A percentile compares a stretch with the other conserved stretches of the same genome.
Conservation (phyloP, 176 grass and related monocot species). For the Musa itinerans region DNA sequence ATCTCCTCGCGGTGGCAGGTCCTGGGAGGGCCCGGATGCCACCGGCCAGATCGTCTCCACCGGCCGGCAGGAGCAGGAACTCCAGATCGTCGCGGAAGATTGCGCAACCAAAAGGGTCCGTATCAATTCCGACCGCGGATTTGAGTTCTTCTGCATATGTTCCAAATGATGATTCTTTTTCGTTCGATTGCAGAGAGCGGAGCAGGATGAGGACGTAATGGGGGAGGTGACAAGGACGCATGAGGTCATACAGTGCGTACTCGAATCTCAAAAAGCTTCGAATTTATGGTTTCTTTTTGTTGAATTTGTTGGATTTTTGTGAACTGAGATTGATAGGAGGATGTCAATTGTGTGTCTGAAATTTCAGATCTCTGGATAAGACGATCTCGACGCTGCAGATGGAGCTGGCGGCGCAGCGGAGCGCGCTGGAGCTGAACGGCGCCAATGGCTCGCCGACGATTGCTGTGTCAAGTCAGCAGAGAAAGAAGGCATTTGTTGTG, state of each 20-base stretch:
- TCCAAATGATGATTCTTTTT: constrained; percentile 3
- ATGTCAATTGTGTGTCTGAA: constrained; percentile 22
- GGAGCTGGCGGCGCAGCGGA: constrained; percentile 81
- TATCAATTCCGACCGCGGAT: not conserved
- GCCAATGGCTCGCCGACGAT: constrained; percentile 37
- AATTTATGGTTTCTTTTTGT: constrained; percentile 9
- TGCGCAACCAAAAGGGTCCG: constrained; percentile 59
- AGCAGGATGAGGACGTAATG: constrained; percentile 62
- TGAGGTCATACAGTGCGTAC: constrained; percentile 79
- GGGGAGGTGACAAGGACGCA: constrained; percentile 83
- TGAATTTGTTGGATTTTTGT: constrained; percentile 24
- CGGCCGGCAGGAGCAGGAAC: constrained; percentile 47
- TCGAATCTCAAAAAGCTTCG: not conserved
- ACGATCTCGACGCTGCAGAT: constrained; percentile 94
- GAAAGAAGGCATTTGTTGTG: constrained; percentile 73
- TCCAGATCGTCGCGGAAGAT: constrained; percentile 48
- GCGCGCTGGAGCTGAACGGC: constrained; percentile 31
- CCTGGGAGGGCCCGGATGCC: constrained; percentile 45
- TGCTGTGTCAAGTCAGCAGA: constrained; percentile 29
- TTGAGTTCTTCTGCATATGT: constrained; percentile 8
- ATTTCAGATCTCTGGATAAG: constrained; percentile 91
- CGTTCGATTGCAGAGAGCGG: constrained; percentile 49
- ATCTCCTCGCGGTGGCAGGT: constrained; percentile 33
- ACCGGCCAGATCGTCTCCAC: constrained; percentile 48
- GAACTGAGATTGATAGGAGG: not conserved